These are phyloP conservation scores for Aspergillus baeticus DNA, from an alignment of 495 filamentous ascomycete species.

Conservation along the genomic window DNA sequence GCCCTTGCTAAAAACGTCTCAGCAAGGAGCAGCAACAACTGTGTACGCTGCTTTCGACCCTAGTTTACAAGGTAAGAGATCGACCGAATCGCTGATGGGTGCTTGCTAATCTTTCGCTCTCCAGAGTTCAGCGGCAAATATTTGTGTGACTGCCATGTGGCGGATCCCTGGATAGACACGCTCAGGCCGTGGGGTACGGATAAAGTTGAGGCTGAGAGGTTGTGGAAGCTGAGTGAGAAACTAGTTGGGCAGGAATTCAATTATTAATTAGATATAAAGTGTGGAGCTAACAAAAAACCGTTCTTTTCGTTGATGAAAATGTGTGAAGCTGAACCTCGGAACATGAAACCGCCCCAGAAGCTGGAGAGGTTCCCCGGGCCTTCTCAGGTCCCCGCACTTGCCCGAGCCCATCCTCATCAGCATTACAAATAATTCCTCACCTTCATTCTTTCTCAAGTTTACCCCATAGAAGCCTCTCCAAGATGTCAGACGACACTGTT, in stretches of 20 bases:
- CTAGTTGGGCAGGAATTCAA: conserved; percentile 36
- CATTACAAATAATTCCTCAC: too few relatives aligned
- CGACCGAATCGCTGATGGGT: neutral
- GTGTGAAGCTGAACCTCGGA: too few relatives aligned
- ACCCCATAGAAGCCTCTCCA: neutral
- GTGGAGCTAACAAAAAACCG: too few relatives aligned
- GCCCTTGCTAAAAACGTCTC: conserved; percentile 39
- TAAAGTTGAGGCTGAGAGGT: conserved; percentile 39
- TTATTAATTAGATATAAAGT: neutral
- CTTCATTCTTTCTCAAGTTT: too few relatives aligned
- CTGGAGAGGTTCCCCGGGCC: too few relatives aligned
- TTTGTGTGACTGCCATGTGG: conserved; percentile 36
- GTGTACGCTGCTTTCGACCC: conserved; percentile 60
- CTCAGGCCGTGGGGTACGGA: conserved; percentile 35
- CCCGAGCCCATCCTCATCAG: too few relatives aligned
- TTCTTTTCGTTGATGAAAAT: too few relatives aligned
- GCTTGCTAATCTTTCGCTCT: neutral
- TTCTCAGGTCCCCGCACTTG: too few relatives aligned
- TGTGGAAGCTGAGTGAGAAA: conserved; percentile 43
- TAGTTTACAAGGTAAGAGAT: conserved; percentile 38
- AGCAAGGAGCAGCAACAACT: conserved; percentile 56
- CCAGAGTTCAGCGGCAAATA: conserved; percentile 37
- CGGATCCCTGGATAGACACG: conserved; percentile 31
- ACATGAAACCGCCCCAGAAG: too few relatives aligned
- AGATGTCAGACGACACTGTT: conserved; percentile 29